A percentile compares a stretch with the other conserved stretches of the same genome.
Evolutionary conservation across 2,329 filamentous ascomycete genomes (phyloP).

Genomic region (Geoglossum cookeanum): DNA sequence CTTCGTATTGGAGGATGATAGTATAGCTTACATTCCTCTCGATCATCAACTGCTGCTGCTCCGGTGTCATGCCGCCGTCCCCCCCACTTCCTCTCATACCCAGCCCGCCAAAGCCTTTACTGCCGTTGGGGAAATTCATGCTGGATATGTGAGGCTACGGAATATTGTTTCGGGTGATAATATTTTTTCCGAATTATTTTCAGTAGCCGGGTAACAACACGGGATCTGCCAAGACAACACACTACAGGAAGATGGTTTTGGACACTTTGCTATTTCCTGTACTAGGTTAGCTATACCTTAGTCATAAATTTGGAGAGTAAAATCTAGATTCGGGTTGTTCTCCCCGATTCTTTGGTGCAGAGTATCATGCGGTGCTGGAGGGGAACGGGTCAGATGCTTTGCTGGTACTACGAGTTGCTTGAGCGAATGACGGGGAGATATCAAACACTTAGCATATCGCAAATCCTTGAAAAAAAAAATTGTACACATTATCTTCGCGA

Average conservation of each 20-base stretch:
- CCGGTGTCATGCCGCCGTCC: not conserved
- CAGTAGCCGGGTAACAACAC: not conserved
- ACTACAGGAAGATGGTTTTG: too few relatives aligned
- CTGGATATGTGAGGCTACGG: not conserved
- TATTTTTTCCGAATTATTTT: not conserved
- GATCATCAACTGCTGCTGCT: slow-evolving; percentile 26
- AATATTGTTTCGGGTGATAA: not conserved
- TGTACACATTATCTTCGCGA: not conserved
- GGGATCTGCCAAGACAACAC: not conserved
- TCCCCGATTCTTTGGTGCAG: not conserved
- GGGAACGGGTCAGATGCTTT: not conserved
- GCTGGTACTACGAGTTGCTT: not conserved
- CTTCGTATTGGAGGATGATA: not conserved
- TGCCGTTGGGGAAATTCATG: slow-evolving; percentile 1
- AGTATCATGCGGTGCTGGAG: not conserved
- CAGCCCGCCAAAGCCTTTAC: not conserved
- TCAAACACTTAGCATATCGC: not conserved
- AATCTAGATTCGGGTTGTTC: not conserved
- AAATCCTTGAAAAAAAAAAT: not conserved
- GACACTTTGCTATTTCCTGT: too few relatives aligned
- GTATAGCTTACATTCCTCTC: slow-evolving; percentile 24
- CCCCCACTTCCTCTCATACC: not conserved
- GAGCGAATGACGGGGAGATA: not conserved
- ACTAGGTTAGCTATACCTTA: not conserved
- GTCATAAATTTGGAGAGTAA: not conserved